Percentiles rank a stretch among this genome's conserved stretches.
Evolutionary conservation across 2,329 filamentous ascomycete genomes (phyloP).

Genomic region (Arthroderma uncinatum): DNA sequence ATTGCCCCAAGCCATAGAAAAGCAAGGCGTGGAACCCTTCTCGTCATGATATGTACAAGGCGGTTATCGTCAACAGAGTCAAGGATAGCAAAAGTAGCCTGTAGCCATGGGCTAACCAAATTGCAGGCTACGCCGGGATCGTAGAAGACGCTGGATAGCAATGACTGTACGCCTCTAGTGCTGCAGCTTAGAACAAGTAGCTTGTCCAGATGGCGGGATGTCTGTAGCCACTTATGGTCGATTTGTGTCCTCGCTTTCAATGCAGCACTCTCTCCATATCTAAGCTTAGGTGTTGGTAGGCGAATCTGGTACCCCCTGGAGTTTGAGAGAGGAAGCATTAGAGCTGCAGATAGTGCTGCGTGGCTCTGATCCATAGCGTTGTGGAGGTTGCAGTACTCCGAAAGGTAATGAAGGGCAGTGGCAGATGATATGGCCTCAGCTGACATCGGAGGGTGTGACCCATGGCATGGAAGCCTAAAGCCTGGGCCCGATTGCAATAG

Average conservation of each 20-base stretch:
- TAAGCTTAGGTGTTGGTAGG: neutral
- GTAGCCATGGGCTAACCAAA: conserved; percentile 22
- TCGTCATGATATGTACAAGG: conserved; percentile 21
- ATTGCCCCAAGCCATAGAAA: conserved; percentile 22
- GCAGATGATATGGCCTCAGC: conserved; percentile 11
- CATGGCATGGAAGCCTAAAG: neutral
- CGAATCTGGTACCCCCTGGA: neutral
- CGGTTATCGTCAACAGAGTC: conserved; percentile 14
- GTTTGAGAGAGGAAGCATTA: conserved; percentile 6
- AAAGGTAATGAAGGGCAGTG: conserved; percentile 17
- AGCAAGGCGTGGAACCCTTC: conserved; percentile 17
- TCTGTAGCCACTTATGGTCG: neutral
- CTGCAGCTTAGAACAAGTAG: conserved; percentile 22
- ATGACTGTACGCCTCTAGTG: conserved; percentile 17
- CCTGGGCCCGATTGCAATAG: neutral
- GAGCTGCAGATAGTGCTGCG: conserved; percentile 18
- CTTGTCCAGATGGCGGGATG: conserved; percentile 12
- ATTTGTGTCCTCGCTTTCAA: neutral
- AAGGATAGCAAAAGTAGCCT: conserved; percentile 21
- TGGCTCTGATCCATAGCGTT: conserved; percentile 17
- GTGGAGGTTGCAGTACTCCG: conserved; percentile 16
- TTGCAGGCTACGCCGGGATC: conserved; percentile 23
- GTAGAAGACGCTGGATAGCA: conserved; percentile 22
- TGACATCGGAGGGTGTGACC: neutral
- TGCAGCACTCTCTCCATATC: neutral